phyloP scores from a whole-genome alignment of 176 grass and related monocot genomes.

The Rhynchospora breviuscula region DNA sequence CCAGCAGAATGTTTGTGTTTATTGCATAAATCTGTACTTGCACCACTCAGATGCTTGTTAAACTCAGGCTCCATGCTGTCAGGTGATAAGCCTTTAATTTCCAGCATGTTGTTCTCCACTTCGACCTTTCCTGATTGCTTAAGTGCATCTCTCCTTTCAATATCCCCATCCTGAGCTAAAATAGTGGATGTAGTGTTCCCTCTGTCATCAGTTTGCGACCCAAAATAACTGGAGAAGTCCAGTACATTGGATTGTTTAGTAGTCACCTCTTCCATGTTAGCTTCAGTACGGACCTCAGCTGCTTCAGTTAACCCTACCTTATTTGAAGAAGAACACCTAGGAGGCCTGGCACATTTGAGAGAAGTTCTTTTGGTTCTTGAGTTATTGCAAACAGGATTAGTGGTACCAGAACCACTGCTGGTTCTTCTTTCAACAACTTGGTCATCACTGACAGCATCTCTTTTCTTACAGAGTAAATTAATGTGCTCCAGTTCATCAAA shows the following conservation, averaged over 20 bases:
- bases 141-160: slow-evolving; percentile 19
- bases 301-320: not conserved
- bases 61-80: slow-evolving; percentile 21
- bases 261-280: slow-evolving; percentile 21
- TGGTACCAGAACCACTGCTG: slow-evolving; percentile 3
- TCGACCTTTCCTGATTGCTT: slow-evolving; percentile 15
- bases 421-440: not conserved
- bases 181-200: not conserved
- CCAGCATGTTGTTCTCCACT: not conserved
- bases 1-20: slow-evolving; percentile 19
- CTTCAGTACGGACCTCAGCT: not conserved
- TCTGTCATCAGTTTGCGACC: not conserved
- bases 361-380: slow-evolving; percentile 36
- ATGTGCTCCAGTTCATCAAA: slow-evolving; percentile 22
- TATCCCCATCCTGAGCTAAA: slow-evolving; percentile 20
- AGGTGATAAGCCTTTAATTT: slow-evolving; percentile 36
- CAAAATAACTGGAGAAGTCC: slow-evolving; percentile 29
- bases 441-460: slow-evolving; percentile 11
- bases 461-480: slow-evolving; percentile 16
- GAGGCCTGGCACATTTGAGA: slow-evolving; percentile 41
- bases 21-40: slow-evolving; percentile 19
- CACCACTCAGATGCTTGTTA: slow-evolving; percentile 12
- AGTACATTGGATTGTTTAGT: not conserved
- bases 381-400: slow-evolving; percentile 18
- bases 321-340: slow-evolving; percentile 28